Evolutionary conservation across 176 grass and related monocot genomes (phyloP), one percentile per base, ranked within the genome.

Genomic region (Elaeis guineensis): DNA sequence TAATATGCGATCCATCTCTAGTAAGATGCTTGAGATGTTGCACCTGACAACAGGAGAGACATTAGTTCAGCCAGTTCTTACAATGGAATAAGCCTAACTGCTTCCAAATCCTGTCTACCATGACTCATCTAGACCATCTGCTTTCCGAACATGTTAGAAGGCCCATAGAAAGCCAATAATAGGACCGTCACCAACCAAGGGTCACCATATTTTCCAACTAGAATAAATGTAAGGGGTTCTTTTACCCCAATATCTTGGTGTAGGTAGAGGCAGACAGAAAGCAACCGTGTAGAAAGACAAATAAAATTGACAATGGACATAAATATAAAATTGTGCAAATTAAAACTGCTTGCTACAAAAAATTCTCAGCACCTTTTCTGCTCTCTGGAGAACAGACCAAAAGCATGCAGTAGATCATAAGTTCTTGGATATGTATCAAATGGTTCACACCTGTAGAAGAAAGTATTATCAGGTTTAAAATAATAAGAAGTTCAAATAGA

Each of bases 351-450:
- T 9, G 25, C 25, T 61, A 12, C 30, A 9, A 39, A 51, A 30
- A 25, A 19, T 29, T 25, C 53, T 54, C 16, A 16, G 2, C 55
- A 81, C 78, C 78, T 75, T 63, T 78, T 63, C 57, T 73, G 55
- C 57, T 83, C 80, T n/a, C 58, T 63, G 17, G 80, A 83, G 35
- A 83, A 78, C 5, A 83, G 57, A 21, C 69, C 80, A 73, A 49
- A 83, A 69, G 79, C 73, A 77, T 82, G 79, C 51, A 82, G 24
- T 7, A 82, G 35, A 58, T 82, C 79, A 6, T 82, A 83, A 17
- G 80, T 83, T 58, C 80, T 74, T 69, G 80, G 80, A 73, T 83
- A 83, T 39, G 80, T 83, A 72, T 83, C 80, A 64, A 83, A 83
- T 49, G 80, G 62, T 58, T 83, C 69, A 48, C 80, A 83, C 80